A percentile compares a stretch with the other conserved stretches of the same genome.
Conservation (phyloP, 2,329 filamentous ascomycete genomes). For the Penicillium sp. region DNA sequence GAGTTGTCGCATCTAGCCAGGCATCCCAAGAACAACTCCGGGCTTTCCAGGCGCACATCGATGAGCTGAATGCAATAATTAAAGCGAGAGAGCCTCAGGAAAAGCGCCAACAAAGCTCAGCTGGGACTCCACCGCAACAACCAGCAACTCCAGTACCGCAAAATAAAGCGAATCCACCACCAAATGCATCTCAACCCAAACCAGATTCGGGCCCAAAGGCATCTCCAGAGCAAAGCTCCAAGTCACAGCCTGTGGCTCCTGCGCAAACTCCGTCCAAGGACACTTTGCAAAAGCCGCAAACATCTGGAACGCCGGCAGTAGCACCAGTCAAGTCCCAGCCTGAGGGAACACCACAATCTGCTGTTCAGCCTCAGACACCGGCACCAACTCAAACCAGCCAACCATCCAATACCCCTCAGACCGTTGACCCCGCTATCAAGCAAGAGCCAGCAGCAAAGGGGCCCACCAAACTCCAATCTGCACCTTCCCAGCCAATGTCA, state of each 20-base stretch:
- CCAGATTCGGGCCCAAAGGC: slow-evolving; percentile 20
- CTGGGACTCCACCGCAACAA: slow-evolving; percentile 10
- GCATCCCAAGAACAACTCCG: slow-evolving; percentile 51
- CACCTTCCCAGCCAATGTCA: slow-evolving; percentile 12
- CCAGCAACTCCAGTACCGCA: slow-evolving; percentile 15
- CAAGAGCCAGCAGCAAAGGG: slow-evolving; percentile 26
- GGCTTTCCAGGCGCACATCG: slow-evolving; percentile 53
- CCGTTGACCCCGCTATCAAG: slow-evolving; percentile 26
- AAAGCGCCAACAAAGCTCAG: slow-evolving; percentile 28
- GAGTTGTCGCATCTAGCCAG: slow-evolving; percentile 51
- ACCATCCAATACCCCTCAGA: slow-evolving; percentile 11
- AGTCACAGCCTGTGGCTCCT: slow-evolving; percentile 14
- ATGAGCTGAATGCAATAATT: slow-evolving; percentile 53
- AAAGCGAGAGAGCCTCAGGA: slow-evolving; percentile 45
- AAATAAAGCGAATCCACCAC: slow-evolving; percentile 9
- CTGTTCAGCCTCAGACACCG: slow-evolving; percentile 12
- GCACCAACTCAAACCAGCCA: not conserved
- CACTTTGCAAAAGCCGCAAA: not conserved
- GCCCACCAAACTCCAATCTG: slow-evolving; percentile 8
- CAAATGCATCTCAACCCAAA: slow-evolving; percentile 30
- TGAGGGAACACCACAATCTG: not conserved
- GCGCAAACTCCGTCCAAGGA: slow-evolving; percentile 18
- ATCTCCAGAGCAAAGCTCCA: slow-evolving; percentile 16
- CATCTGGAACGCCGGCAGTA: not conserved
- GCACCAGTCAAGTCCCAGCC: slow-evolving; percentile 1